Percentiles rank a stretch among this genome's conserved stretches.
Evolutionary conservation across 1,139 yeast genomes (phyloP).

Genomic region (Sugiyamaella paludigena): DNA sequence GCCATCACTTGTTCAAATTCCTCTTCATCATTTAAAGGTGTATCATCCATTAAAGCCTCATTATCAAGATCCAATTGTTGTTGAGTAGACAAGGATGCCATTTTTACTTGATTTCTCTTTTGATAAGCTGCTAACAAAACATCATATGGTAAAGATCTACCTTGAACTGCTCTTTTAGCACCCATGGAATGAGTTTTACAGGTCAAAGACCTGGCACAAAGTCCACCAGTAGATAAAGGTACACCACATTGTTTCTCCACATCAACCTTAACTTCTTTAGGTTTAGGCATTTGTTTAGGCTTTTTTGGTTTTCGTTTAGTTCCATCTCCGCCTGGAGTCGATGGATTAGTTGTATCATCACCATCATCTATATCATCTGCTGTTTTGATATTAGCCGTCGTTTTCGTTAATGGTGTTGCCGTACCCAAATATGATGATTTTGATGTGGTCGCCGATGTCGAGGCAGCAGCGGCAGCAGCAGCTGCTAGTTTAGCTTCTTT

Average conservation of each 20-base stretch:
- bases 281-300: conserved; percentile 36
- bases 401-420: background rate
- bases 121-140: conserved; percentile 84
- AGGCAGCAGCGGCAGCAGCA: too few relatives aligned
- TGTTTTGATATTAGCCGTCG: background rate
- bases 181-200: conserved; percentile 99
- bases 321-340: conserved; percentile 7
- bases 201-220: conserved; percentile 90
- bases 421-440: background rate
- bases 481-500: background rate
- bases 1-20: conserved; percentile 87
- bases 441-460: too few relatives aligned
- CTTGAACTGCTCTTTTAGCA: conserved; percentile 91
- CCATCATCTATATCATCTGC: background rate
- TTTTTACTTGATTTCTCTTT: conserved; percentile 85
- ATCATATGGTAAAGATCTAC: conserved; percentile 91
- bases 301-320: conserved; percentile 14
- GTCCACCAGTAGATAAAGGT: conserved; percentile 84
- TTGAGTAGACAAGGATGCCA: conserved; percentile 47
- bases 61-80: conserved; percentile 31
- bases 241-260: conserved; percentile 98
- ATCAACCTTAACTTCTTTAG: conserved; percentile 81
- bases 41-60: conserved; percentile 29
- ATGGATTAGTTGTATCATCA: conserved; percentile 2
- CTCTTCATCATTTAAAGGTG: conserved; percentile 62